Evolutionary conservation across 768 basidiomycete species (phyloP).

Genomic region (Boletus sp.): DNA sequence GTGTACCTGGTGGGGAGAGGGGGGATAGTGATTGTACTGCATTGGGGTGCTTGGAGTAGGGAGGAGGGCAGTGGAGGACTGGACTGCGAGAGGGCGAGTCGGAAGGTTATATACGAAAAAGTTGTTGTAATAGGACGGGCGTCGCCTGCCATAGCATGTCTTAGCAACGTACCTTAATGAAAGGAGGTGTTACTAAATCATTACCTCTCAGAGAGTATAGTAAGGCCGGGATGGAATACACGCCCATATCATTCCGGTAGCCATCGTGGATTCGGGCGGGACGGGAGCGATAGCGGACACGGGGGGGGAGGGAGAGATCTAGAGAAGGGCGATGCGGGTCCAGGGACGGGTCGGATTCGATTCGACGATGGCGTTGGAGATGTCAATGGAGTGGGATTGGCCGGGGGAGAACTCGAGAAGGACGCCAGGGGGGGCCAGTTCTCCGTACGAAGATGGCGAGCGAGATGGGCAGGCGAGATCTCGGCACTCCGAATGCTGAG

Average conservation of each 20-base stretch:
- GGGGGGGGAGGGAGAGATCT: slow-evolving; percentile 25
- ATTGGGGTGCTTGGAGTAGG: slow-evolving; percentile 10
- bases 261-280: slow-evolving; percentile 29
- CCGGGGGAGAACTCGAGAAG: slow-evolving; percentile 27
- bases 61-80: slow-evolving; percentile 1
- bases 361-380: slow-evolving; percentile 34
- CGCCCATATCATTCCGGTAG: slow-evolving; percentile 35
- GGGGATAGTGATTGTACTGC: slow-evolving; percentile 29
- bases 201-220: slow-evolving; percentile 34
- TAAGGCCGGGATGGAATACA: slow-evolving; percentile 33
- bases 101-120: slow-evolving; percentile 34
- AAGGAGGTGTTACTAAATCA: slow-evolving; percentile 36
- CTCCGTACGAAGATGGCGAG: slow-evolving; percentile 23
- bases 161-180: slow-evolving; percentile 39
- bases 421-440: slow-evolving; percentile 21
- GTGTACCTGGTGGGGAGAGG: slow-evolving; percentile 18
- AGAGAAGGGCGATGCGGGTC: slow-evolving; percentile 20
- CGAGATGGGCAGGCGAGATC: slow-evolving; percentile 17
- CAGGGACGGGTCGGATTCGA: slow-evolving; percentile 21
- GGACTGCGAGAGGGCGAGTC: slow-evolving; percentile 9
- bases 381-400: slow-evolving; percentile 31
- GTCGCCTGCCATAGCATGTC: slow-evolving; percentile 35
- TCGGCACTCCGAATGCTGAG: slow-evolving; percentile 14
- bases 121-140: slow-evolving; percentile 32
- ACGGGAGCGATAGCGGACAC: slow-evolving; percentile 30